Evolutionary conservation across 768 basidiomycete genomes (phyloP).

Genomic region (Hemileccinum rubropunctum): DNA sequence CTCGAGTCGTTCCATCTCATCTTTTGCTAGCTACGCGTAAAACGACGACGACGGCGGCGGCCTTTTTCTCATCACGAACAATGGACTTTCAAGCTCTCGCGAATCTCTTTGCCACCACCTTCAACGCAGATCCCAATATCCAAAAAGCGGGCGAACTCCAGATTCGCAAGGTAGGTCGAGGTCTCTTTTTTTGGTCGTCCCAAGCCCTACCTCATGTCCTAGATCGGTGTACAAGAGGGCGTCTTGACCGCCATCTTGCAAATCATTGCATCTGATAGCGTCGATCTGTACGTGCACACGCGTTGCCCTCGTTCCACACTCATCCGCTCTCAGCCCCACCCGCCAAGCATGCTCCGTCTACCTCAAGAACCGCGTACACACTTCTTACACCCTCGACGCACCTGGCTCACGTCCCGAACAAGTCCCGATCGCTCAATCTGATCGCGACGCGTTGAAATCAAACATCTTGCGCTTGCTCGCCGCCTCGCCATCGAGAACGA

Average conservation of each 20-base stretch:
- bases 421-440: slow-evolving; percentile 58
- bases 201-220: slow-evolving; percentile 5
- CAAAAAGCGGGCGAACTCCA: slow-evolving; percentile 84
- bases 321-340: slow-evolving; percentile 50
- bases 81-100: slow-evolving; percentile 80
- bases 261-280: slow-evolving; percentile 75
- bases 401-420: slow-evolving; percentile 53
- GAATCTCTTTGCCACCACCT: slow-evolving; percentile 76
- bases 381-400: slow-evolving; percentile 55
- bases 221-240: slow-evolving; percentile 81
- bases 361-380: slow-evolving; percentile 85
- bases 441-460: slow-evolving; percentile 70
- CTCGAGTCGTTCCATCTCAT: too few species aligned
- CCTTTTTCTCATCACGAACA: slow-evolving; percentile 3
- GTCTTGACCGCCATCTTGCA: slow-evolving; percentile 81
- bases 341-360: slow-evolving; percentile 86
- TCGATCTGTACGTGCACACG: slow-evolving; percentile 70
- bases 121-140: slow-evolving; percentile 81
- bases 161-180: slow-evolving; percentile 67
- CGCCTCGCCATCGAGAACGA: slow-evolving; percentile 57
- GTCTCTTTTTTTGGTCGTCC: not conserved
- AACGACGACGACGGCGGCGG: too few species aligned
- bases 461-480: slow-evolving; percentile 70
- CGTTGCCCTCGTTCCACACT: slow-evolving; percentile 10
- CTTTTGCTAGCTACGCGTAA: too few species aligned